Conservation (phyloP, 495 filamentous ascomycete genomes). For the Cercophora newfieldiana region DNA sequence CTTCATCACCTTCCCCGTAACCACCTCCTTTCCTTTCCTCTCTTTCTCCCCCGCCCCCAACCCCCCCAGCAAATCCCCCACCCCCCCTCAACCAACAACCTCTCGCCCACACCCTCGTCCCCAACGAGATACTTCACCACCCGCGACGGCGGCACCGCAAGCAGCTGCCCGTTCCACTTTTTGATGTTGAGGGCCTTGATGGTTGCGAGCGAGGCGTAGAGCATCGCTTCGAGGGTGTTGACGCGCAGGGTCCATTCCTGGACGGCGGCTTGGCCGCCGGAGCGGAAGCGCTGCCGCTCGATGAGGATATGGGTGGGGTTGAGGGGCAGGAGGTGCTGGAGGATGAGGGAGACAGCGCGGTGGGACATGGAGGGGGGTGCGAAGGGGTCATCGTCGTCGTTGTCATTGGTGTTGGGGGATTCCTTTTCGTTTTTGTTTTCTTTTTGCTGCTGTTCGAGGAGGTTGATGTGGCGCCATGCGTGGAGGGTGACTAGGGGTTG, state of each 20-base stretch:
- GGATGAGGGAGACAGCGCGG: conserved; percentile 64
- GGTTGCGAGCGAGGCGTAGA: conserved; percentile 72
- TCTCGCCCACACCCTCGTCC: neutral
- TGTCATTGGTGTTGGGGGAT: neutral
- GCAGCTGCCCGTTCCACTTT: conserved; percentile 38
- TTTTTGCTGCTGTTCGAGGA: too few relatives aligned
- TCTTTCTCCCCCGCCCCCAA: conserved; percentile 26
- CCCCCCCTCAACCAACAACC: neutral
- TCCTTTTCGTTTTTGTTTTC: too few relatives aligned
- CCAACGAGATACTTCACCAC: conserved; percentile 43
- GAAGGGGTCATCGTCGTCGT: conserved; percentile 45
- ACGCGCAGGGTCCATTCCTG: conserved; percentile 90
- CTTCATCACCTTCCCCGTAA: conserved; percentile 45
- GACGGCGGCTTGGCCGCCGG: conserved; percentile 60
- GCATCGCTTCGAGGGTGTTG: conserved; percentile 86
- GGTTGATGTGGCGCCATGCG: conserved; percentile 34
- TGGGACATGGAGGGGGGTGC: conserved; percentile 57
- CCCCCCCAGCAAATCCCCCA: conserved; percentile 19
- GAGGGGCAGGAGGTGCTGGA: conserved; percentile 48
- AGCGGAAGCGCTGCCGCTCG: conserved; percentile 86
- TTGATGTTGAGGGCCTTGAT: conserved; percentile 49
- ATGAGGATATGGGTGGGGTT: conserved; percentile 76
- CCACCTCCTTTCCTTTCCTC: conserved; percentile 3
- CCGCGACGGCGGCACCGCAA: conserved; percentile 39
- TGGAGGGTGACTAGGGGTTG: conserved; percentile 33